Percentiles rank a stretch among this genome's conserved stretches.
phyloP scores from a whole-genome alignment of 139 green algal species.

The Desmodesmus armatus region DNA sequence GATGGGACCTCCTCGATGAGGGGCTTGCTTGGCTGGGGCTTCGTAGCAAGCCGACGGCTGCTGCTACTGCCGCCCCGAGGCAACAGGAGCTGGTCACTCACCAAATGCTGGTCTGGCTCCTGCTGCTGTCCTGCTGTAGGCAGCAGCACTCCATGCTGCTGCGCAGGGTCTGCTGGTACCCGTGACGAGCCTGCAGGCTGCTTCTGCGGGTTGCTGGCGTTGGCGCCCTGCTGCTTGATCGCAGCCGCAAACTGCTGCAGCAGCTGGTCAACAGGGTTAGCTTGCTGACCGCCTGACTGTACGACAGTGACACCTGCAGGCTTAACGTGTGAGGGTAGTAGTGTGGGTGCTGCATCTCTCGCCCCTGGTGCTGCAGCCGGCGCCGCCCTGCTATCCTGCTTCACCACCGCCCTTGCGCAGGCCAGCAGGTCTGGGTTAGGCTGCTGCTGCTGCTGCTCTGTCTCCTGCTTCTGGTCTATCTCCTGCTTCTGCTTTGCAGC shows the following conservation, averaged over 20 bases:
- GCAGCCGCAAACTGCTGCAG: not conserved
- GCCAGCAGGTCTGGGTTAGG: not conserved
- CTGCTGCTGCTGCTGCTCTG: constrained; percentile 14
- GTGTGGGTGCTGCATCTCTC: not conserved
- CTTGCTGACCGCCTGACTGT: not conserved
- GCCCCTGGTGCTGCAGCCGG: not conserved
- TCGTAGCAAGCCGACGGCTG: not conserved
- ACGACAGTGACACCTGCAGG: not conserved
- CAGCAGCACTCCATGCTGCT: not conserved
- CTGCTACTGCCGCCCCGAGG: not conserved
- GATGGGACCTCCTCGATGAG: not conserved
- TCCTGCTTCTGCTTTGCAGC: constrained; percentile 15
- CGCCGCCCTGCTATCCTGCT: not conserved
- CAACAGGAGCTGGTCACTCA: not conserved
- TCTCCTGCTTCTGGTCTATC: not conserved
- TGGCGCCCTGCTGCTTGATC: not conserved
- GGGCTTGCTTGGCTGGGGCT: not conserved
- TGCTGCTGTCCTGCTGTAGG: not conserved
- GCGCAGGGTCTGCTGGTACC: not conserved
- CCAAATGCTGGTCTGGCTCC: not conserved
- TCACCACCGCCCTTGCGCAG: not conserved
- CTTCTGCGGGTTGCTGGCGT: not conserved
- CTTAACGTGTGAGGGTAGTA: not conserved
- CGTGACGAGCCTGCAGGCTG: no score
- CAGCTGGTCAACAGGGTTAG: not conserved